Conservation (phyloP, 1,139 yeast genomes). For the Hyphopichia fennica region DNA sequence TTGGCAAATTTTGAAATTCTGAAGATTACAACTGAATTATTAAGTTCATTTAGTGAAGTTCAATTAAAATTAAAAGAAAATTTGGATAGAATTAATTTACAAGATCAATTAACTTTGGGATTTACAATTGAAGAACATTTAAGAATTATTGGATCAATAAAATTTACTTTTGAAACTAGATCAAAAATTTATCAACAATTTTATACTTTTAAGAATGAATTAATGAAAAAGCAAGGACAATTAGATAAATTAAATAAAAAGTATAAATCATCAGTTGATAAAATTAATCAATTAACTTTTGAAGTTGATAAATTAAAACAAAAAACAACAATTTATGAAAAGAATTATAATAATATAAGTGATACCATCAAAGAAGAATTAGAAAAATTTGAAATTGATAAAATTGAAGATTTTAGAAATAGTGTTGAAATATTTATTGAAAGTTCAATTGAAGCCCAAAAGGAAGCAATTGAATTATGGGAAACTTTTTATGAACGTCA, state of each 20-base stretch:
- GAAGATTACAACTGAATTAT: constrained; percentile 58
- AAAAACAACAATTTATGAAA: constrained; percentile 56
- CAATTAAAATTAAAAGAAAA: constrained; percentile 73
- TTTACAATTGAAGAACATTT: constrained; percentile 86
- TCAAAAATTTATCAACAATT: constrained; percentile 65
- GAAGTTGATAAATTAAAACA: constrained; percentile 62
- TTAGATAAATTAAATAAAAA: constrained; percentile 57
- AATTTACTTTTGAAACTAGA: constrained; percentile 74
- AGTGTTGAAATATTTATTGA: constrained; percentile 90
- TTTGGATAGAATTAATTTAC: constrained; percentile 76
- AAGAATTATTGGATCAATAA: constrained; percentile 73
- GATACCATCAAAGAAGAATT: constrained; percentile 69
- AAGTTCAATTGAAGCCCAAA: constrained; percentile 88
- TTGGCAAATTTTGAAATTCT: constrained; percentile 77
- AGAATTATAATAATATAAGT: constrained; percentile 60
- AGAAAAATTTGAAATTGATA: constrained; percentile 68
- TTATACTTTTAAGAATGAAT: constrained; percentile 45
- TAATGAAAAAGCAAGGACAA: constrained; percentile 46
- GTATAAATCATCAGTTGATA: constrained; percentile 64
- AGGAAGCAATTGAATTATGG: constrained; percentile 93
- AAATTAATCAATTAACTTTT: constrained; percentile 49
- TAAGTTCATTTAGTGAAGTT: constrained; percentile 61
- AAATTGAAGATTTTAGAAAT: constrained; percentile 82
- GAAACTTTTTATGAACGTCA: constrained; percentile 76
- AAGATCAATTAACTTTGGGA: constrained; percentile 85